Percentiles rank a stretch among this genome's conserved stretches.
phyloP scores from a whole-genome alignment of 164 flowering plant genomes.

The Saururus chinensis region DNA sequence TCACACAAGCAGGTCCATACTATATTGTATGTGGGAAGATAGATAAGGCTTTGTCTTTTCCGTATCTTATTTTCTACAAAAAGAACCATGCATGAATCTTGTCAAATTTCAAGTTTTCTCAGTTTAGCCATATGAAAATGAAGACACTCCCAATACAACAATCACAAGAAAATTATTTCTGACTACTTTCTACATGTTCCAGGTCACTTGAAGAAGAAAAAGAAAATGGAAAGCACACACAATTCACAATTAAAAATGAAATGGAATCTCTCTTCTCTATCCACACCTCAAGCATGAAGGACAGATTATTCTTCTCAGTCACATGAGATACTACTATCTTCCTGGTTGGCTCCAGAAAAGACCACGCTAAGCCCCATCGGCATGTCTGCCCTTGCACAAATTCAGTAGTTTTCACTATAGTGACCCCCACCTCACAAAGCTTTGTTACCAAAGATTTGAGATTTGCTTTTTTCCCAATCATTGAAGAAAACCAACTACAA shows the following conservation, averaged over 20 bases:
- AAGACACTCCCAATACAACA: no score
- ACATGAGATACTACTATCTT: slow-evolving; percentile 36
- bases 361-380: slow-evolving; percentile 99
- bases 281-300: slow-evolving; percentile 83
- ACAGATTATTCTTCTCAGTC: slow-evolving; percentile 31
- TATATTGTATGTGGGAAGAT: no score
- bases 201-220: neutral
- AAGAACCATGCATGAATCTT: no score
- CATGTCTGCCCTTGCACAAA: slow-evolving; percentile 92
- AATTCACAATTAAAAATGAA: neutral
- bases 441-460: slow-evolving; percentile 49
- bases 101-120: no score
- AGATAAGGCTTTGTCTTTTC: no score
- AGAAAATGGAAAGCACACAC: neutral
- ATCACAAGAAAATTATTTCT: no score
- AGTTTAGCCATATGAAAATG: no score
- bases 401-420: slow-evolving; percentile 83
- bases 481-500: slow-evolving; percentile 87
- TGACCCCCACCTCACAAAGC: slow-evolving; percentile 67
- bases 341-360: slow-evolving; percentile 53
- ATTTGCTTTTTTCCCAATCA: slow-evolving; percentile 83
- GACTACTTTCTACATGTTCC: no score
- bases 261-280: neutral
- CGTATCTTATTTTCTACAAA: no score
- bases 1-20: no score